Evolutionary conservation across 148 eudicot species (phyloP), one percentile per base, ranked within the genome.

Genomic region (Persicaria maculosa): DNA sequence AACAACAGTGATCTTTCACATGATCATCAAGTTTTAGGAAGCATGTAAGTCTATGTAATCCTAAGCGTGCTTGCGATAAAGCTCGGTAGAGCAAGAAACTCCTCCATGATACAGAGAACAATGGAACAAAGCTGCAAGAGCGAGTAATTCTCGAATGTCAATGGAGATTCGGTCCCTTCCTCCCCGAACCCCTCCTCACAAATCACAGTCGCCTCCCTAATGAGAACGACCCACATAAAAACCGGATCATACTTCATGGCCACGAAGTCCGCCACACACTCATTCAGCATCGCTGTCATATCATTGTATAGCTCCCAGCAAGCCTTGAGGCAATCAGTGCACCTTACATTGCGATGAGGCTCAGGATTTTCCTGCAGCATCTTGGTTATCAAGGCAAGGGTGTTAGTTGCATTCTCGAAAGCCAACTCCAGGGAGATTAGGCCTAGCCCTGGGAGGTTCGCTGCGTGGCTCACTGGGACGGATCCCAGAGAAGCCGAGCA

Each of bases 401-500:
- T 65, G 46, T 40, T 65, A 14, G 70, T 65, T 15, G 70, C 6
- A 65, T 40, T 40, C 70, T 65, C 70, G 6, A 65, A 8, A 14
- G 70, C 70, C 6, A 65, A 40, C 70, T 65, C 70, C 46, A 65
- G 19, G 9, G 70, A n/a, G 15, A 65, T 4, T 7, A 65, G 46
- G 70, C 70, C 70, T n/a, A 65, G 70, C 15, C 70, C 70, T 0
- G 46, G 70, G 46, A 65, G 70, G 19, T 65, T 65, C 9, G 70
- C 14, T 65, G 70, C 9, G 47, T 65, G 70, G 47, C 47, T 43
- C 4, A 65, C 70, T 40, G 70, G 47, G 3, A 65, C 70, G 9
- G 70, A 36, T 65, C 70, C 70, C 46, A 65, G 31, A 40, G 70
- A 65, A 14, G 70, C 70, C 47, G 70, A 65, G 47, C 70, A 65